Percentiles rank a stretch among this genome's conserved stretches.
These are phyloP conservation scores for Striga hermonthica DNA, from an alignment of 305 asterid species.

Conservation along the genomic window DNA sequence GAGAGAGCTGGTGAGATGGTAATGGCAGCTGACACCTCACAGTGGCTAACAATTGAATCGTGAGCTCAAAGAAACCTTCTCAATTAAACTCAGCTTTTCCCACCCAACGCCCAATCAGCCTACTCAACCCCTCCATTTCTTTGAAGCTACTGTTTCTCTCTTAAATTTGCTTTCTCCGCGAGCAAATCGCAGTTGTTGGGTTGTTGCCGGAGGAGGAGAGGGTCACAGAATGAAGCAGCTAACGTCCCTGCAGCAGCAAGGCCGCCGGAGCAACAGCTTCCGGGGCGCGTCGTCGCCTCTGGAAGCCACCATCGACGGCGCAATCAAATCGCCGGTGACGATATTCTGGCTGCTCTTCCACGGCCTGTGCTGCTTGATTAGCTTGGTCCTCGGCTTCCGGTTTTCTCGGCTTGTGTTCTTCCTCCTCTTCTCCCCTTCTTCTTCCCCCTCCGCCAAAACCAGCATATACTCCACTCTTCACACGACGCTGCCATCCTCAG, in stretches of 20 bases:
- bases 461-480: conserved; percentile 42
- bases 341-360: conserved; percentile 77
- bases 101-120: background rate
- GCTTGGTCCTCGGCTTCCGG: conserved; percentile 84
- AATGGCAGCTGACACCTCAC: conserved; percentile 35
- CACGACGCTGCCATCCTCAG: conserved; percentile 29
- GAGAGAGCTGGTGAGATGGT: conserved; percentile 17
- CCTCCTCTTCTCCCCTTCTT: conserved; percentile 53
- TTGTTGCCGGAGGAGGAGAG: conserved; percentile 24
- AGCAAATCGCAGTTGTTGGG: conserved; percentile 20
- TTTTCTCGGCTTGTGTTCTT: conserved; percentile 79
- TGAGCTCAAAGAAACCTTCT: conserved; percentile 41
- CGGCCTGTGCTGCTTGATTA: conserved; percentile 75
- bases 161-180: conserved; percentile 10
- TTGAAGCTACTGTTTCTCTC: conserved; percentile 38
- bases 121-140: conserved; percentile 32
- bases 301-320: conserved; percentile 62
- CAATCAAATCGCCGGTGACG: conserved; percentile 69
- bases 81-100: conserved; percentile 30
- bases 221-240: conserved; percentile 46
- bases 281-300: conserved; percentile 55
- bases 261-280: conserved; percentile 76
- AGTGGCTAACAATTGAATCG: conserved; percentile 41
- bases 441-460: conserved; percentile 52
- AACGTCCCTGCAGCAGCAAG: conserved; percentile 71